phyloP scores from a whole-genome alignment of 352 stramenopile species.

The Phytopythium ostracodes region DNA sequence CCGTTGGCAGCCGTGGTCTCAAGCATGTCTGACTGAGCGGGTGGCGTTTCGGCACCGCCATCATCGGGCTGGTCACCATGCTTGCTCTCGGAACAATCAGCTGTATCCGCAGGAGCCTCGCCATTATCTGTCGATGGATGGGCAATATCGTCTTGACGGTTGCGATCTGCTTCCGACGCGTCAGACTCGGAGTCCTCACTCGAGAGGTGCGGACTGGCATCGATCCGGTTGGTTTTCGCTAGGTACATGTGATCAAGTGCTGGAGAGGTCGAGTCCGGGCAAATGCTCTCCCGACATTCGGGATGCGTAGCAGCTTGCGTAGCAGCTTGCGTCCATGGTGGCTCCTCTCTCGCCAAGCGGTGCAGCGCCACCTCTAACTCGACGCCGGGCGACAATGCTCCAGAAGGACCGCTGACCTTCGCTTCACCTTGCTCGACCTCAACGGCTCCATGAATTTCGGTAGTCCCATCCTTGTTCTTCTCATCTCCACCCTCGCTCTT shows the following conservation, averaged over 20 bases:
- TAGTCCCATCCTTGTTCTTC: background rate
- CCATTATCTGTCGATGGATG: background rate
- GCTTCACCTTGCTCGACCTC: background rate
- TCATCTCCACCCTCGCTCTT: slow-evolving; percentile 1
- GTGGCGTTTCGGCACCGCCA: background rate
- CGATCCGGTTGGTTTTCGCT: background rate
- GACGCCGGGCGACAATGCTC: background rate
- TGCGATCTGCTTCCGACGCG: background rate
- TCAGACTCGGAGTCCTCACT: background rate
- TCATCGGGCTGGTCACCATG: background rate
- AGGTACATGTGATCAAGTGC: background rate
- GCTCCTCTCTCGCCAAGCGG: background rate
- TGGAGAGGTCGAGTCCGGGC: background rate
- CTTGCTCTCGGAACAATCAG: background rate
- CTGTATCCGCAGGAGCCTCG: background rate
- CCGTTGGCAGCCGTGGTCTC: background rate
- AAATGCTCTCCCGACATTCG: background rate
- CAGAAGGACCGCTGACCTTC: background rate
- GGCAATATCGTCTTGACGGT: background rate
- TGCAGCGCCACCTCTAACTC: background rate
- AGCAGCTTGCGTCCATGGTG: background rate
- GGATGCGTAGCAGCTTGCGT: too few species aligned
- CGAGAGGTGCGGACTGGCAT: background rate
- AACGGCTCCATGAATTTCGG: background rate
- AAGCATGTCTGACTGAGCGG: background rate